Evolutionary conservation across 345 rosid genomes (phyloP).

Genomic region (Moricandia moricandioides): DNA sequence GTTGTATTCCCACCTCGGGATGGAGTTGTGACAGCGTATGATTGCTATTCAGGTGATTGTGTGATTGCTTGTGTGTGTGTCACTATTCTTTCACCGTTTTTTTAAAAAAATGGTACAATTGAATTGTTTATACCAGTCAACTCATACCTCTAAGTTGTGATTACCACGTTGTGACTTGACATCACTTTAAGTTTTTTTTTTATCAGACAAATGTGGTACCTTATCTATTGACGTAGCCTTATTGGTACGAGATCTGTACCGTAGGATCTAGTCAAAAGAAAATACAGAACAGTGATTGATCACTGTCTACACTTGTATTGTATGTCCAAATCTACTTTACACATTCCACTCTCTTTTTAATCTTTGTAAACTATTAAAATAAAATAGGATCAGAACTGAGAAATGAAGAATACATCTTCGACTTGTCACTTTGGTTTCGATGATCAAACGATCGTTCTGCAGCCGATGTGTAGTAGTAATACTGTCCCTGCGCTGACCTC

Average conservation of each 20-base stretch:
- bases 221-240: background rate
- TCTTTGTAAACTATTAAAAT: slow-evolving; percentile 1
- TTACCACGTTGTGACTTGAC: background rate
- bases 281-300: slow-evolving; percentile 20
- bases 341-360: slow-evolving; percentile 12
- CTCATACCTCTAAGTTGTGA: background rate
- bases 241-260: slow-evolving; percentile 27
- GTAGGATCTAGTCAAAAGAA: slow-evolving; percentile 16
- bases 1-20: slow-evolving; percentile 73
- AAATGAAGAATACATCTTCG: slow-evolving; percentile 13
- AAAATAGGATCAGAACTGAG: slow-evolving; percentile 19
- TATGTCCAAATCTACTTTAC: slow-evolving; percentile 26
- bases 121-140: slow-evolving; percentile 22
- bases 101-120: background rate
- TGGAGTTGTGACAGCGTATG: slow-evolving; percentile 59
- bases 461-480: slow-evolving; percentile 32
- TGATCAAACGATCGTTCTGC: slow-evolving; percentile 38
- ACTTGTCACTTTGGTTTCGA: slow-evolving; percentile 20
- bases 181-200: background rate
- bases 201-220: slow-evolving; percentile 11
- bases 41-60: background rate
- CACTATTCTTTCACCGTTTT: slow-evolving; percentile 1
- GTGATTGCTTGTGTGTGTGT: slow-evolving; percentile 16
- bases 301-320: slow-evolving; percentile 18
- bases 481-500: slow-evolving; percentile 43